Base-by-base conservation (phyloP, 1,139 yeast species). In the Taphrina flavorubra region DNA sequence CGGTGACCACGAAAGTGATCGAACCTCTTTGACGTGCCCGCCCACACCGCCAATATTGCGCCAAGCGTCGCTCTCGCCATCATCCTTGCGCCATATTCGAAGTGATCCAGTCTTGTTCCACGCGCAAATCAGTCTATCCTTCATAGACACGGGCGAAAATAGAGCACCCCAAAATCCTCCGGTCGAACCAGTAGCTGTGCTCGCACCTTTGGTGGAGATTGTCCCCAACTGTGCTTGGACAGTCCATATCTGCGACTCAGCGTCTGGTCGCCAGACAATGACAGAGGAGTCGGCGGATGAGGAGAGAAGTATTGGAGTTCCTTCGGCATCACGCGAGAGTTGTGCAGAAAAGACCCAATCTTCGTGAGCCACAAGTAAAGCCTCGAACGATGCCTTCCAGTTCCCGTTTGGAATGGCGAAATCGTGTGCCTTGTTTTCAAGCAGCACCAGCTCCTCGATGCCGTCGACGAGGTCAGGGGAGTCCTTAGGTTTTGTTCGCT, bases 181-280 rank as follows among this genome's bases (percentile, higher is more conserved):
- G 1, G 97, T 86, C 0, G 99, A 90, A 11, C 99, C 99, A 0
- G 99, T 94, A 2, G 99, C 99, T 0, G 99, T 92, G 3, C 96
- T 89, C 0, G 99, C 97, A 74, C 99, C 99, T 78, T 94, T 94
- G 65, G 92, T 88, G 56, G 97, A 88, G 74, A 94, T 83, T 75
- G 94, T 98, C 51, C 99, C 99, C 40, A 95, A 80, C 74, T 98
- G 81, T 42, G 87, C 82, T 20, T 83, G 82, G 71, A 96, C 90
- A 20, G 90, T 83, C 99, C 99, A 95, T 64, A 94, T 88, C 1
- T 97, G 98, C 2, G 97, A 89, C 4, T 85, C 83, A 51, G 80
- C 79, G 78, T 94, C 98, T 75, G 96, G 94, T 75, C 88, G 88
- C 99, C 99, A 95, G n/a, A 92, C 81, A 90, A 95, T 92, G 67